A percentile compares a stretch with the other conserved stretches of the same genome.
These are phyloP conservation scores for Grosmannia huntii DNA, from an alignment of 2,329 filamentous ascomycete species.

Conservation along the genomic window DNA sequence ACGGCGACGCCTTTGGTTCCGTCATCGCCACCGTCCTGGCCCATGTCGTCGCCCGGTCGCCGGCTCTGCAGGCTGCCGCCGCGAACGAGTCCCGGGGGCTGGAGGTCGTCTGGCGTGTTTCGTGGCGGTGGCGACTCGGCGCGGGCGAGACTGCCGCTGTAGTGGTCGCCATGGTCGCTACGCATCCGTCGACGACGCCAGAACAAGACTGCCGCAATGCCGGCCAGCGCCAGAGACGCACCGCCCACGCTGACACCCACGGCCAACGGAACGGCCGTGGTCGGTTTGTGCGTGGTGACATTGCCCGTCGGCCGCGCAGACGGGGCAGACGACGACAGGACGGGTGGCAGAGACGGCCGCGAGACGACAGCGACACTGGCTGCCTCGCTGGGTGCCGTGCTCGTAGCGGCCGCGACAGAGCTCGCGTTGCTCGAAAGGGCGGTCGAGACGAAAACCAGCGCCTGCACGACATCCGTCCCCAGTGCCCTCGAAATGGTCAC, in stretches of 20 bases:
- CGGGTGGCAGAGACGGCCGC: too few species aligned
- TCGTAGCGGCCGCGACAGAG: not conserved
- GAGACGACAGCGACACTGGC: not conserved
- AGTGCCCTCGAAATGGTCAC: not conserved
- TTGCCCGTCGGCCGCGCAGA: not conserved
- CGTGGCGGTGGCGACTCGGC: slow-evolving; percentile 12
- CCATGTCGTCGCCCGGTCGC: not conserved
- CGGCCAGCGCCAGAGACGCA: not conserved
- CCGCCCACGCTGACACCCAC: slow-evolving; percentile 10
- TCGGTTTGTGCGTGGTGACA: not conserved
- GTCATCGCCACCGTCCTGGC: not conserved
- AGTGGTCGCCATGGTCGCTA: not conserved
- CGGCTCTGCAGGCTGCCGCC: not conserved
- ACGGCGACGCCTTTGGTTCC: not conserved
- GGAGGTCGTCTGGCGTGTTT: slow-evolving; percentile 4
- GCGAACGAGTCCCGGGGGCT: slow-evolving; percentile 5
- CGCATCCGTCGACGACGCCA: slow-evolving; percentile 5
- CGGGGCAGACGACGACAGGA: not conserved
- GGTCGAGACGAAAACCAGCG: not conserved
- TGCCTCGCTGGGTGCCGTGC: not conserved
- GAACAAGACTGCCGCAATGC: not conserved
- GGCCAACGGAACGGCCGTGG: slow-evolving; percentile 4
- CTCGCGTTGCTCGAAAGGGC: not conserved
- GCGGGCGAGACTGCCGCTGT: not conserved
- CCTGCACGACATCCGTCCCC: not conserved